These are phyloP conservation scores for Afroboletus lepidellus DNA, from an alignment of 1,284 basidiomycete genomes.

Conservation along the genomic window DNA sequence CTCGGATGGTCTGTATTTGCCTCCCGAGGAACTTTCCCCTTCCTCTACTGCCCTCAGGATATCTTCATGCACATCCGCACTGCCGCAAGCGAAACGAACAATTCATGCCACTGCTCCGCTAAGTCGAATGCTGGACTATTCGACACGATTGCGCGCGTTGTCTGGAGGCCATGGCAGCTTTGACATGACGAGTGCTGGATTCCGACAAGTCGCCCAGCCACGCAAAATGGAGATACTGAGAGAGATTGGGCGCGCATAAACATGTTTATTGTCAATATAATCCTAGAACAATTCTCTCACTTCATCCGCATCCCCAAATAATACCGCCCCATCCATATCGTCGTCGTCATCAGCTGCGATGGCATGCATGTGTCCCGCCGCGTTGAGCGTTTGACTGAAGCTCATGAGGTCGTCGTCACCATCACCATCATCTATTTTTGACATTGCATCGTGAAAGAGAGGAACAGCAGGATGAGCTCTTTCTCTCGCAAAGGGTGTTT, in stretches of 20 bases:
- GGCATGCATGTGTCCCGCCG: conserved; percentile 51
- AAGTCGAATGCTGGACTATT: conserved; percentile 79
- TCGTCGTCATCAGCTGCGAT: conserved; percentile 69
- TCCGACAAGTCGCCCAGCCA: conserved; percentile 58
- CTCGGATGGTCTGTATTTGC: conserved; percentile 67
- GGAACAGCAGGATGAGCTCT: conserved; percentile 40
- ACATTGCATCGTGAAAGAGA: conserved; percentile 41
- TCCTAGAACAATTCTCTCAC: conserved; percentile 50
- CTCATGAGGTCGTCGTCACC: conserved; percentile 57
- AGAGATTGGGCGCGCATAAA: conserved; percentile 70
- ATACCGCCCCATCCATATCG: conserved; percentile 66
- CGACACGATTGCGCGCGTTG: conserved; percentile 72
- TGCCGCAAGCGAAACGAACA: conserved; percentile 51
- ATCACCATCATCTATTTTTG: conserved; percentile 36
- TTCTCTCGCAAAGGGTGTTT: conserved; percentile 34
- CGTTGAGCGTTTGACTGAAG: conserved; percentile 70
- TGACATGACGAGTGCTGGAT: conserved; percentile 77
- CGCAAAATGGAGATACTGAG: conserved; percentile 67
- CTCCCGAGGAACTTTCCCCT: conserved; percentile 70
- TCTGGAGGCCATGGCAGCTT: conserved; percentile 82
- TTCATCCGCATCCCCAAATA: conserved; percentile 82
- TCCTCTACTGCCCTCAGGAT: conserved; percentile 45
- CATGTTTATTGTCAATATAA: conserved; percentile 7
- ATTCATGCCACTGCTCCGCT: conserved; percentile 73
- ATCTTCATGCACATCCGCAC: conserved; percentile 28